A percentile compares a stretch with the other conserved stretches of the same genome.
phyloP scores from a whole-genome alignment of 129 eudicot genomes.

The Erigeron canadensis region DNA sequence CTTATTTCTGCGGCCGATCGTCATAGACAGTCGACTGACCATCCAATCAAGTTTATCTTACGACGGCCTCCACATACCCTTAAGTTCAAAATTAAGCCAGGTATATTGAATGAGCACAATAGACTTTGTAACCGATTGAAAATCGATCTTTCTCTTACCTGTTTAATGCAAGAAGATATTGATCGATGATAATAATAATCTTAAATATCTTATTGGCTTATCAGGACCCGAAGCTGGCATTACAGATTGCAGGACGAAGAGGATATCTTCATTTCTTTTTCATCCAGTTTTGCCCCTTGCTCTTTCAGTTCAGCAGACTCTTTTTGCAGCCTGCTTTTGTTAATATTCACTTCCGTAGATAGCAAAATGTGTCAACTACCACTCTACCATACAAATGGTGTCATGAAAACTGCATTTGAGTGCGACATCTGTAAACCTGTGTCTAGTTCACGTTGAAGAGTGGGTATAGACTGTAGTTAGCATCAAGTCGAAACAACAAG shows the following conservation, averaged over 20 bases:
- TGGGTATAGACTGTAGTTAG: slow-evolving; percentile 3
- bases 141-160: background rate
- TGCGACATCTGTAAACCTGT: slow-evolving; percentile 15
- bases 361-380: slow-evolving; percentile 7
- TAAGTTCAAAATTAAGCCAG: slow-evolving; percentile 91
- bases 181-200: background rate
- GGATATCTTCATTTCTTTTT: slow-evolving; percentile 82
- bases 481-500: slow-evolving; percentile 10
- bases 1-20: slow-evolving; percentile 94
- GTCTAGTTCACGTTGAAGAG: slow-evolving; percentile 15
- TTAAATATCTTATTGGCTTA: slow-evolving; percentile 12
- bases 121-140: background rate
- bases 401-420: slow-evolving; percentile 18
- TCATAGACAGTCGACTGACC: slow-evolving; percentile 93
- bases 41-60: slow-evolving; percentile 89
- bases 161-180: background rate
- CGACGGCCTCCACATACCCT: slow-evolving; percentile 80
- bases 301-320: slow-evolving; percentile 85
- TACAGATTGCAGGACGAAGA: slow-evolving; percentile 71
- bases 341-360: slow-evolving; percentile 93
- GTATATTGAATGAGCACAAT: slow-evolving; percentile 27
- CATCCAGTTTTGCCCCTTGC: slow-evolving; percentile 92
- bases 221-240: slow-evolving; percentile 89
- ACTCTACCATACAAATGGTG: slow-evolving; percentile 25
- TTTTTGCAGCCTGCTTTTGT: slow-evolving; percentile 81